Base-by-base conservation (phyloP, 768 basidiomycete genomes). In the Kwoniella europaea region DNA sequence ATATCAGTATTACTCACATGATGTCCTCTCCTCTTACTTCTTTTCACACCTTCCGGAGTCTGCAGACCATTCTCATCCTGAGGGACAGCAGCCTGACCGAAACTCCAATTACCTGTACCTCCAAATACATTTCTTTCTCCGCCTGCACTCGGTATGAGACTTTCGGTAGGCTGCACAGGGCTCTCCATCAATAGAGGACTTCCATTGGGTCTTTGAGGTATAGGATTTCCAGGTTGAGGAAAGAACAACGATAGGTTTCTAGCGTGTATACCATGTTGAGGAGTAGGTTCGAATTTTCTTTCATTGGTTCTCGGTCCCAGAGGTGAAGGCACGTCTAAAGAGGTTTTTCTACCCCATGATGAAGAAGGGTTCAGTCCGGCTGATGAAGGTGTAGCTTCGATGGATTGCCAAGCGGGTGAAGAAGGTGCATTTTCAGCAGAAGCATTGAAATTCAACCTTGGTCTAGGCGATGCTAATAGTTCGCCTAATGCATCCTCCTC, bases 161-260 rank as follows among this genome's bases (percentile, higher is more conserved):
- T 66, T 9, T 74, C 71, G 20, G 44, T 43, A 5, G 53, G 61
- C 57, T 72, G 44, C 84, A 85, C 3, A 86, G 85, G 3, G 88
- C 88, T 10, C 87, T 79, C 43, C 84, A 83, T 53, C 87, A 87
- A 9, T 81, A 73, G 76, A 89, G 60, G 70, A 24, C 35, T 70
- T 16, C 88, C 76, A 91, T 4, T 88, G 86, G 15, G 89, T 86
- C 9, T 87, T 85, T 0, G 87, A 84, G 0, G 89, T 88, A 44
- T 67, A 20, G 1, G 88, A 77, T 3, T 88, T 85, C 91, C 92
- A 0, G 92, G 92, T 43, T 90, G 88, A 16, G 94, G 94, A 76
- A 97, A 97, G 87, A 91, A 96, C 18, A 96, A 86, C 0, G 93
- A 95, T 2, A 97, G 86, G 78, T 98, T 98, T 57, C 94, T 89